Conservation (phyloP, 345 rosid genomes). For the Sonneratia caseolaris region DNA sequence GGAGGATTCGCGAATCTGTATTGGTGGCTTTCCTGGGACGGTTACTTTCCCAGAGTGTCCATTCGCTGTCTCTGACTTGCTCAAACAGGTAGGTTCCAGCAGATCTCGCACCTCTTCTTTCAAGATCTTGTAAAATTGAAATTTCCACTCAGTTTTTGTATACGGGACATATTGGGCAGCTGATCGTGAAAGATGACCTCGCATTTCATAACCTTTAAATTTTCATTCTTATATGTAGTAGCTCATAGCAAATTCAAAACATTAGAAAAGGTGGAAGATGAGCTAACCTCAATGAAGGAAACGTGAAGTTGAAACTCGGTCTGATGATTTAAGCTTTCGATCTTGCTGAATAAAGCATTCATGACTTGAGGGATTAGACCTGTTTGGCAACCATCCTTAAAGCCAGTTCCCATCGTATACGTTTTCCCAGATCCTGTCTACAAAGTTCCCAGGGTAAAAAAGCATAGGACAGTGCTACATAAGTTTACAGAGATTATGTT, state of each 20-base stretch:
- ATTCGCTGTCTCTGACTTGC: constrained; percentile 51
- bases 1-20: constrained; percentile 96
- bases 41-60: constrained; percentile 49
- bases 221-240: no score
- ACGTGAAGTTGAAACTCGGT: constrained; percentile 82
- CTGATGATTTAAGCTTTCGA: constrained; percentile 62
- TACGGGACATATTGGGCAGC: neutral
- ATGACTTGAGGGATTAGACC: constrained; percentile 89
- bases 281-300: constrained; percentile 90
- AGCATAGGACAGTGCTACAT: neutral
- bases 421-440: constrained; percentile 99
- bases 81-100: constrained; percentile 53
- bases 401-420: constrained; percentile 96
- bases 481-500: neutral
- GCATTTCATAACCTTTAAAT: neutral
- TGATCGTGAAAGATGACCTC: neutral
- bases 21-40: constrained; percentile 80
- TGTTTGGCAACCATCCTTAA: constrained; percentile 63
- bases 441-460: constrained; percentile 15
- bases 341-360: constrained; percentile 75
- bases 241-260: neutral
- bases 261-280: neutral
- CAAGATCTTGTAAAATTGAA: constrained; percentile 51
- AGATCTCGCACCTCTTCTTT: constrained; percentile 97
- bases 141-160: constrained; percentile 15